Base-by-base conservation (phyloP, 176 grass and related monocot genomes). In the Alloteropsis semialata region DNA sequence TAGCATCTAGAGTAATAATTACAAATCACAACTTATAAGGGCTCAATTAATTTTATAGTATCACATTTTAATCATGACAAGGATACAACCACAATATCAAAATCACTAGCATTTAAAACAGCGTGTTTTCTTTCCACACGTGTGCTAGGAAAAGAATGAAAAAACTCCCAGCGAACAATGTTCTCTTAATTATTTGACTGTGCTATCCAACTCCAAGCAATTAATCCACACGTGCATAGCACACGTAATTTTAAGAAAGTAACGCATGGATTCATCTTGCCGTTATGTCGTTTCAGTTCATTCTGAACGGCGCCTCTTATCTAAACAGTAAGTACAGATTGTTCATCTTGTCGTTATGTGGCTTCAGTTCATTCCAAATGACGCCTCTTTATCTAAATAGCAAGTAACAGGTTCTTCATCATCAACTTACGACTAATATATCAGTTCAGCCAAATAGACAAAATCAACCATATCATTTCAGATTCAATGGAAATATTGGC, bases 51-150 rank as follows among this genome's bases (percentile, higher is more conserved):
- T 33, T 42, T 75, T 51, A 24, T 19, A 5, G 63, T 18, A 39
- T n/a, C 10, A 16, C 57, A 1, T 24, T 11, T 19, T 68, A 68
- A 68, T 68, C 72, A 58, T 45, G 62, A 32, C 24, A 66, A 30
- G 48, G 60, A 76, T 66, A 36, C 28, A 68, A 11, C 15, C 83
- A 70, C 27, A 21, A 10, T 37, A 30, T 44, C 73, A 30, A 76
- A 56, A 56, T 73, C 56, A 43, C 18, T 54, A 80, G 30, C 27
- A 72, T 72, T 63, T 80, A 33, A 72, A 53, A 30, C 37, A 62
- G 48, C 10, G 0, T 2, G 1, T 54, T 29, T 51, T 62, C 34
- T 27, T 51, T 39, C 17, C n/a, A 53, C 36, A 16, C 10, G 58
- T 62, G 34, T 79, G 32, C 44, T 60, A 62, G 30, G 18, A 79